Evolutionary conservation across 2,329 filamentous ascomycete genomes (phyloP).

Genomic region (Alternaria rosae): DNA sequence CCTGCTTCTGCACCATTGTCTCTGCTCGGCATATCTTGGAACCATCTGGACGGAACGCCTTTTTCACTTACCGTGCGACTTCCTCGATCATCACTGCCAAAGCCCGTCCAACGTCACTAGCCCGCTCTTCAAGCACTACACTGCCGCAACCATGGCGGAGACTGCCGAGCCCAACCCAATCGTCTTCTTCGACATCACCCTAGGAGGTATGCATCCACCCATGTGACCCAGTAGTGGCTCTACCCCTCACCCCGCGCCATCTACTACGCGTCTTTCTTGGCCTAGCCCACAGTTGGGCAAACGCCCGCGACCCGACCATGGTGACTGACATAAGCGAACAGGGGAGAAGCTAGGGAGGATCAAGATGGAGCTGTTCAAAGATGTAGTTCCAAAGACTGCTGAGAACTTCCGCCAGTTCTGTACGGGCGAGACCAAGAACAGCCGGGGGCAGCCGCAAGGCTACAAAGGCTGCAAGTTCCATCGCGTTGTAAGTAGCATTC

Average conservation of each 20-base stretch:
- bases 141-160: slow-evolving; percentile 47
- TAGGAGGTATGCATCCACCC: slow-evolving; percentile 68
- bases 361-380: slow-evolving; percentile 74
- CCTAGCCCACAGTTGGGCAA: slow-evolving; percentile 6
- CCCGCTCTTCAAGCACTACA: slow-evolving; percentile 23
- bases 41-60: neutral
- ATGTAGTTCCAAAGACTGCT: slow-evolving; percentile 84
- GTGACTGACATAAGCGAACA: slow-evolving; percentile 34
- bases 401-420: slow-evolving; percentile 98
- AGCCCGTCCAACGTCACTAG: slow-evolving; percentile 14
- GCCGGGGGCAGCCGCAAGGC: slow-evolving; percentile 79
- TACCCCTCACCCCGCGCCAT: slow-evolving; percentile 22
- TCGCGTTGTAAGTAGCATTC: slow-evolving; percentile 73
- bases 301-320: neutral
- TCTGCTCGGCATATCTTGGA: neutral
- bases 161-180: slow-evolving; percentile 54
- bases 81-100: slow-evolving; percentile 11
- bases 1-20: slow-evolving; percentile 12
- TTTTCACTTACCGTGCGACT: neutral
- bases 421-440: slow-evolving; percentile 87
- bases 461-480: slow-evolving; percentile 97
- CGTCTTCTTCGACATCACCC: slow-evolving; percentile 79
- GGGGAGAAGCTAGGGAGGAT: slow-evolving; percentile 48
- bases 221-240: neutral
- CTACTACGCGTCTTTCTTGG: slow-evolving; percentile 21